Percentiles rank a stretch among this genome's conserved stretches.
These are phyloP conservation scores for Globisporangium alternatum DNA, from an alignment of 352 stramenopile species.

Conservation along the genomic window DNA sequence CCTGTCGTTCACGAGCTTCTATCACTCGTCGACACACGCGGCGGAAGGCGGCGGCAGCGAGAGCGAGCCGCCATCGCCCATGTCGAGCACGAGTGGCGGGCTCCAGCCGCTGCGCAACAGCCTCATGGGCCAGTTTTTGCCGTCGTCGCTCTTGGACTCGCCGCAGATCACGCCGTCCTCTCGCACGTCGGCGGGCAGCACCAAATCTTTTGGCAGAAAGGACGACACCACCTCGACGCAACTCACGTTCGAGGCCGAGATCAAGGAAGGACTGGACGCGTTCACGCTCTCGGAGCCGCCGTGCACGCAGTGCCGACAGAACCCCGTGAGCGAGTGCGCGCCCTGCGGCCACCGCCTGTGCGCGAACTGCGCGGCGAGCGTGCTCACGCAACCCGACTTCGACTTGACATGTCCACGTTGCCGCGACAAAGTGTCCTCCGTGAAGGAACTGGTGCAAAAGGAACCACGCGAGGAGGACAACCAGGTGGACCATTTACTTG, in stretches of 20 bases:
- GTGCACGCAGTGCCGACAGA: slow-evolving; percentile 19
- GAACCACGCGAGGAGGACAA: slow-evolving; percentile 17
- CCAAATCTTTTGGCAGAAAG: slow-evolving; percentile 24
- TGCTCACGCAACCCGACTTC: slow-evolving; percentile 3
- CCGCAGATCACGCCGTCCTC: slow-evolving; percentile 72
- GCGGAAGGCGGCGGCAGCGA: slow-evolving; percentile 27
- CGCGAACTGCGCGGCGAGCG: slow-evolving; percentile 5
- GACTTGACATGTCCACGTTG: slow-evolving; percentile 15
- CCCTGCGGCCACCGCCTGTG: slow-evolving; percentile 24
- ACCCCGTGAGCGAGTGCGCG: slow-evolving; percentile 11
- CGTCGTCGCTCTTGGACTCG: slow-evolving; percentile 75
- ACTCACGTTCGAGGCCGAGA: slow-evolving; percentile 27
- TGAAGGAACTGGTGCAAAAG: slow-evolving; percentile 5
- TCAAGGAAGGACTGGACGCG: slow-evolving; percentile 29
- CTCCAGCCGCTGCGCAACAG: slow-evolving; percentile 64
- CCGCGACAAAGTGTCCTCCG: slow-evolving; percentile 5
- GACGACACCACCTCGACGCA: slow-evolving; percentile 11
- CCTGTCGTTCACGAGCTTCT: slow-evolving; percentile 64
- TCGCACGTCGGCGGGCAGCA: slow-evolving; percentile 13
- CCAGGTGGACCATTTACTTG: slow-evolving; percentile 23
- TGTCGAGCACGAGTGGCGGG: slow-evolving; percentile 29
- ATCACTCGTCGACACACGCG: slow-evolving; percentile 24
- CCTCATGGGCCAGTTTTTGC: slow-evolving; percentile 79
- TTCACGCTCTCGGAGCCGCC: slow-evolving; percentile 27
- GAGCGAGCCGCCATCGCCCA: slow-evolving; percentile 44